Conservation (phyloP, 352 stramenopile genomes). For the Phytopythium montanum region DNA sequence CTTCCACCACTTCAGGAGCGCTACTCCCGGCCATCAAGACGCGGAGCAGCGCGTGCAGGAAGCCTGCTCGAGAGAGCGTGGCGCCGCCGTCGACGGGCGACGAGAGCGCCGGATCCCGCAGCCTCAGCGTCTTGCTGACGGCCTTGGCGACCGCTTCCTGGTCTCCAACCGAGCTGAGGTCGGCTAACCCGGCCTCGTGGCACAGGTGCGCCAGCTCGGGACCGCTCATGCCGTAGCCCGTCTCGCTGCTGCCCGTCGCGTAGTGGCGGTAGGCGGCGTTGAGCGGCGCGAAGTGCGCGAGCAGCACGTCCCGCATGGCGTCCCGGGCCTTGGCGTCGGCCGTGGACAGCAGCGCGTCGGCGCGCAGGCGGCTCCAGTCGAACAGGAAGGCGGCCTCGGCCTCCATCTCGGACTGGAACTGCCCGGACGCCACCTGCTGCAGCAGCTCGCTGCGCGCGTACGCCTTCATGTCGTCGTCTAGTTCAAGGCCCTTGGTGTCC, state of each 20-base stretch:
- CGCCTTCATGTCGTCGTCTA: constrained; percentile 48
- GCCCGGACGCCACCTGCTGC: constrained; percentile 71
- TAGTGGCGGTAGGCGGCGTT: constrained; percentile 80
- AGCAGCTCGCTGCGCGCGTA: constrained; percentile 68
- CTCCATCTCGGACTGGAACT: constrained; percentile 80
- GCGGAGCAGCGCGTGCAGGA: constrained; percentile 61
- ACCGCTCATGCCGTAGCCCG: constrained; percentile 60
- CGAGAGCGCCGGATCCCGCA: constrained; percentile 34
- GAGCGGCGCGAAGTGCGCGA: constrained; percentile 44
- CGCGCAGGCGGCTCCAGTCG: constrained; percentile 55
- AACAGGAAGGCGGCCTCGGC: constrained; percentile 79
- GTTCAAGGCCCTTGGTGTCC: constrained; percentile 21
- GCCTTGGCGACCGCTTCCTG: constrained; percentile 35
- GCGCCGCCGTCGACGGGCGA: constrained; percentile 40
- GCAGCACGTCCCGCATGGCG: constrained; percentile 49
- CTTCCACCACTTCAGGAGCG: constrained; percentile 35
- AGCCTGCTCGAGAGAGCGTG: constrained; percentile 64
- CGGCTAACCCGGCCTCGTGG: constrained; percentile 57
- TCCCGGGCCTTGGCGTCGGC: constrained; percentile 42
- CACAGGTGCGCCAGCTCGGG: constrained; percentile 68
- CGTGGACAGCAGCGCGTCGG: constrained; percentile 44
- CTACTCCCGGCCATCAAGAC: constrained; percentile 22
- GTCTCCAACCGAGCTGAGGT: constrained; percentile 35
- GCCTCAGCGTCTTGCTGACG: constrained; percentile 6
- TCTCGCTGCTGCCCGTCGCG: constrained; percentile 55